These are phyloP conservation scores for Clavispora vitiphila DNA, from an alignment of 805 yeast species.

Conservation along the genomic window DNA sequence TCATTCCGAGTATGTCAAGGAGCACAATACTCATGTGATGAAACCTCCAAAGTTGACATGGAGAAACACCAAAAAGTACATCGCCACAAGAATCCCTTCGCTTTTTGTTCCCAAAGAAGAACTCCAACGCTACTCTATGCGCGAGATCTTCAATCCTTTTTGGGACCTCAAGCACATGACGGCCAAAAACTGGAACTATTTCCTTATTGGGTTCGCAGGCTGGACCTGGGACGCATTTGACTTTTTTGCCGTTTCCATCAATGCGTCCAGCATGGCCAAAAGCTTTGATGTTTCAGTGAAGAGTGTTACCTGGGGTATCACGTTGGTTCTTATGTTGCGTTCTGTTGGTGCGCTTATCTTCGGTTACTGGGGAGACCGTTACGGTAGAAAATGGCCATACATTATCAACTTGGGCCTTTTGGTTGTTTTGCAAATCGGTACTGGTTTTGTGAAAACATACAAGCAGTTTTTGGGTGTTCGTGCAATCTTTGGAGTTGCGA, in stretches of 20 bases:
- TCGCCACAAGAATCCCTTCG: constrained; percentile 44
- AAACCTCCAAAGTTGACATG: constrained; percentile 28
- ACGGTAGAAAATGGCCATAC: constrained; percentile 59
- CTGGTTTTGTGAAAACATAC: constrained; percentile 56
- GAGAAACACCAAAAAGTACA: constrained; percentile 30
- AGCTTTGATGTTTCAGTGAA: constrained; percentile 42
- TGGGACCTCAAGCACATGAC: constrained; percentile 11
- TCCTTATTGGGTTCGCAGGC: constrained; percentile 47
- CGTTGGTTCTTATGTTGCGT: constrained; percentile 63
- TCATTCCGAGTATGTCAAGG: constrained; percentile 8
- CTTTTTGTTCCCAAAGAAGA: constrained; percentile 45
- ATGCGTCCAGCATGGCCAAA: constrained; percentile 43
- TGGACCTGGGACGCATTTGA: constrained; percentile 70
- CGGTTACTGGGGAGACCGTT: constrained; percentile 55
- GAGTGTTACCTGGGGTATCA: constrained; percentile 65
- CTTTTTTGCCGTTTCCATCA: constrained; percentile 53
- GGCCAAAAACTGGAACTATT: constrained; percentile 46
- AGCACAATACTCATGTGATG: constrained; percentile 14
- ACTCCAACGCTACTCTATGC: constrained; percentile 28
- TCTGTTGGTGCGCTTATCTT: constrained; percentile 62
- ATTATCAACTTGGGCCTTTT: constrained; percentile 42
- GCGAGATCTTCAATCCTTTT: constrained; percentile 55
- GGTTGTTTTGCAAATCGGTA: constrained; percentile 54
- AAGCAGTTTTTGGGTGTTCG: constrained; percentile 57
- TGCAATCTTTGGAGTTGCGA: constrained; percentile 59